Percentiles rank a stretch among this genome's conserved stretches.
phyloP scores from a whole-genome alignment of 805 yeast genomes.

The Millerago galiae region DNA sequence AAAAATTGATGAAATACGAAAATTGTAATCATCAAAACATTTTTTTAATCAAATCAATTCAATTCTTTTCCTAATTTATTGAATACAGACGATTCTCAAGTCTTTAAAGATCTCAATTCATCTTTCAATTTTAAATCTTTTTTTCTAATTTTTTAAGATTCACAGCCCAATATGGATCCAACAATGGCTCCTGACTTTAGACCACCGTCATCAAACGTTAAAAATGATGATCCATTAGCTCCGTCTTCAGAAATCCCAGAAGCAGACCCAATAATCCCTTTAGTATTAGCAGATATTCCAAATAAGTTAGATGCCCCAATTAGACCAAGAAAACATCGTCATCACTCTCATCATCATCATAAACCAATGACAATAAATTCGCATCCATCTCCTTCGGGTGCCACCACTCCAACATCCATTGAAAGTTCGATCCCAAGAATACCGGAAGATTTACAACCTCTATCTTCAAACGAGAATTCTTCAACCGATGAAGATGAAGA shows the following conservation, averaged over 20 bases:
- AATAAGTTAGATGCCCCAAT: constrained; percentile 70
- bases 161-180: constrained; percentile 67
- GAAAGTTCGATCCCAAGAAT: constrained; percentile 41
- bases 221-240: constrained; percentile 56
- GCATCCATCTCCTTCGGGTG: constrained; percentile 7
- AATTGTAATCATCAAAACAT: too few species aligned
- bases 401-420: constrained; percentile 12
- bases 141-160: background rate
- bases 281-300: constrained; percentile 69
- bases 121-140: too few species aligned
- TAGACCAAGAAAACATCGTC: constrained; percentile 34
- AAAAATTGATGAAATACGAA: too few species aligned
- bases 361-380: constrained; percentile 9
- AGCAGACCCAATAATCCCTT: constrained; percentile 70
- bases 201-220: constrained; percentile 69
- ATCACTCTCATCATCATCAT: constrained; percentile 14
- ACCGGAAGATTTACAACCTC: constrained; percentile 53
- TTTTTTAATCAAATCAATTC: too few species aligned
- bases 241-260: constrained; percentile 66
- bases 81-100: too few species aligned
- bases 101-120: too few species aligned
- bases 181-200: constrained; percentile 84
- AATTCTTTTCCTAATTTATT: too few species aligned
- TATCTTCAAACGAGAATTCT: constrained; percentile 36
- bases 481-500: constrained; percentile 27